phyloP scores from a whole-genome alignment of 371 early-diverging fungal genomes.

The Actinomortierella wolfii region DNA sequence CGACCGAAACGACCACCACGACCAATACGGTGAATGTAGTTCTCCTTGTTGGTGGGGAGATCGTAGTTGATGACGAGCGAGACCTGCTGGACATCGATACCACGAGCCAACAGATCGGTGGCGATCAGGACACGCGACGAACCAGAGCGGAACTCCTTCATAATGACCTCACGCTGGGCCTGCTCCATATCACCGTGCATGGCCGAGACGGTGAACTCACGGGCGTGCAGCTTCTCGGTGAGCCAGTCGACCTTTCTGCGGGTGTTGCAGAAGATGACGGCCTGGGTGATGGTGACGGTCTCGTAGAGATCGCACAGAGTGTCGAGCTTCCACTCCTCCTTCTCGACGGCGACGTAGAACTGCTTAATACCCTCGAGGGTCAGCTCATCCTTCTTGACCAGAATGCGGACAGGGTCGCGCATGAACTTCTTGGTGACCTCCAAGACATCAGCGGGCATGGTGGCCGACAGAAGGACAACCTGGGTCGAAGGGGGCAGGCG shows the following conservation, averaged over 20 bases:
- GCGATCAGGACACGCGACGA: slow-evolving; percentile 96
- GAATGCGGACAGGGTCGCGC: slow-evolving; percentile 89
- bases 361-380: slow-evolving; percentile 95
- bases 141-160: slow-evolving; percentile 97
- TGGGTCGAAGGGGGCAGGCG: slow-evolving; percentile 84
- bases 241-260: slow-evolving; percentile 93
- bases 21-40: slow-evolving; percentile 99
- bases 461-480: slow-evolving; percentile 91
- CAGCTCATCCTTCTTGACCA: slow-evolving; percentile 96
- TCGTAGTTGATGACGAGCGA: slow-evolving; percentile 99
- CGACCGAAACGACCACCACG: slow-evolving; percentile 99
- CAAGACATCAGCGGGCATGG: slow-evolving; percentile 91
- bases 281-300: slow-evolving; percentile 92
- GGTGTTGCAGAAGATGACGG: slow-evolving; percentile 96
- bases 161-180: slow-evolving; percentile 94
- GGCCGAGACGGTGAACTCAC: slow-evolving; percentile 93
- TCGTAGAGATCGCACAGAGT: slow-evolving; percentile 93
- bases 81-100: slow-evolving; percentile 99
- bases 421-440: slow-evolving; percentile 94
- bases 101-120: slow-evolving; percentile 98
- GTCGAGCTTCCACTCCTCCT: slow-evolving; percentile 90
- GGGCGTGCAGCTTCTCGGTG: slow-evolving; percentile 80
- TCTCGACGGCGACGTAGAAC: slow-evolving; percentile 92
- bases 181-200: slow-evolving; percentile 98
- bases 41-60: slow-evolving; percentile 94